Evolutionary conservation across 2,329 filamentous ascomycete species (phyloP).

Genomic region (Fusarium sp.): DNA sequence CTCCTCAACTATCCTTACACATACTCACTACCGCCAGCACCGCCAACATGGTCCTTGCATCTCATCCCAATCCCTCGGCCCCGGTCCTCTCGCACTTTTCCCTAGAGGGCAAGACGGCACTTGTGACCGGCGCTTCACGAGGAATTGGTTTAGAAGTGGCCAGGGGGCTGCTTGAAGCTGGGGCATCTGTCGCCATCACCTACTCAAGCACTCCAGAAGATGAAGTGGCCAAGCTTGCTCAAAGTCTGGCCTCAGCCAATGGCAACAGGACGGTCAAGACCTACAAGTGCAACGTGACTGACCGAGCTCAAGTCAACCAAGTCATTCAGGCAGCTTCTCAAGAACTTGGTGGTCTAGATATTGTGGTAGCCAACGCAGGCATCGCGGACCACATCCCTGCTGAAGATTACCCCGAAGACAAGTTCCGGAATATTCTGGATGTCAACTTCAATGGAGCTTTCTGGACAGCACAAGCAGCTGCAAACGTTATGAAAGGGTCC

Average conservation of each 20-base stretch:
- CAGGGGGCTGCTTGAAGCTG: slow-evolving; percentile 38
- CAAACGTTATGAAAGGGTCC: slow-evolving; percentile 49
- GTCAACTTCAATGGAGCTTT: slow-evolving; percentile 58
- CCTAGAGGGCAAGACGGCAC: slow-evolving; percentile 57
- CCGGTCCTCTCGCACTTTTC: slow-evolving; percentile 46
- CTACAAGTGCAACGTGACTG: slow-evolving; percentile 53
- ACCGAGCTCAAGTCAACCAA: slow-evolving; percentile 45
- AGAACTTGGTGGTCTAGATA: slow-evolving; percentile 54
- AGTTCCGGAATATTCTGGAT: slow-evolving; percentile 52
- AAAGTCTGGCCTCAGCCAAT: slow-evolving; percentile 18
- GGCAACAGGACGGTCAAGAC: slow-evolving; percentile 43
- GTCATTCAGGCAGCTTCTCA: slow-evolving; percentile 44
- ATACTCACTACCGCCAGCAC: background rate
- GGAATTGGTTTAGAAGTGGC: slow-evolving; percentile 60
- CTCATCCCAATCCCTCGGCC: slow-evolving; percentile 31
- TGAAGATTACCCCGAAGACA: slow-evolving; percentile 54
- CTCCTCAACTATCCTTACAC: background rate
- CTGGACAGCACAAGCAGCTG: slow-evolving; percentile 57
- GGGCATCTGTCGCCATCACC: slow-evolving; percentile 39
- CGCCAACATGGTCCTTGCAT: slow-evolving; percentile 34
- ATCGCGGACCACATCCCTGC: slow-evolving; percentile 52
- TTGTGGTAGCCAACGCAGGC: slow-evolving; percentile 58
- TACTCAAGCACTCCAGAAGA: slow-evolving; percentile 25
- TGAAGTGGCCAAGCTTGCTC: slow-evolving; percentile 21
- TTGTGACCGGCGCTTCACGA: slow-evolving; percentile 63